Evolutionary conservation across 2,329 filamentous ascomycete species (phyloP), one percentile per base, ranked within the genome.

Genomic region (Nannizziopsis barbatae): DNA sequence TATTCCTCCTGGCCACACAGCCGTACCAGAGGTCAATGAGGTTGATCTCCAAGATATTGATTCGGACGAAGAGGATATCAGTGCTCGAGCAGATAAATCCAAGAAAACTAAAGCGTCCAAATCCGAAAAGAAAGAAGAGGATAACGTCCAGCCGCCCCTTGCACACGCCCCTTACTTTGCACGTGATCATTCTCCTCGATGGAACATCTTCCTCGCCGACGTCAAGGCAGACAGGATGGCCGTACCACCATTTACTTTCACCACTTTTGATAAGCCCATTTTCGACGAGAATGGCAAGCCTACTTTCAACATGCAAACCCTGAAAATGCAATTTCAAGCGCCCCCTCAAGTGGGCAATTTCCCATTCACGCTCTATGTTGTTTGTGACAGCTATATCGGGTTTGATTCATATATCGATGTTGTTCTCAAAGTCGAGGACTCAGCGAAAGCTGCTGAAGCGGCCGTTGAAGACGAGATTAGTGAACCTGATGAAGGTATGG

Each of bases 301-400:
- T 1, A 96, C 92, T 1, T 98, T 86, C 71, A 83, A 89, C 60
- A 83, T 98, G 70, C 89, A 96, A 67, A 98, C 92, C 2, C 74
- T 96, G 60, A 96, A 95, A 75, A 90, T 93, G 65, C 87, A 95
- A 65, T 98, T 98, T 67, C 86, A 90, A 56, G 90, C 92, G 1
- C 92, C 92, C 38, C 88, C 90, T 18, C 86, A 95, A 63, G 79
- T 86, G 4, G 92, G 90, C 40, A 84, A 89, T 65, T 98, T 95
- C 70, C 89, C 85, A 1, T 98, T 98, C 63, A 84, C 88, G 52
- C 85, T 96, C 81, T 84, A 96, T 66, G 73, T 95, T 54, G 75
- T 96, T 47, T 95, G 89, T 62, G 92, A 98, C 68, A 89, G 86
- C 62, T 98, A 98, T 60, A 75, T 98, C 40, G 92, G 92, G 40